These are phyloP conservation scores for Volvox reticuliferus DNA, from an alignment of 139 green algal species.

Conservation along the genomic window DNA sequence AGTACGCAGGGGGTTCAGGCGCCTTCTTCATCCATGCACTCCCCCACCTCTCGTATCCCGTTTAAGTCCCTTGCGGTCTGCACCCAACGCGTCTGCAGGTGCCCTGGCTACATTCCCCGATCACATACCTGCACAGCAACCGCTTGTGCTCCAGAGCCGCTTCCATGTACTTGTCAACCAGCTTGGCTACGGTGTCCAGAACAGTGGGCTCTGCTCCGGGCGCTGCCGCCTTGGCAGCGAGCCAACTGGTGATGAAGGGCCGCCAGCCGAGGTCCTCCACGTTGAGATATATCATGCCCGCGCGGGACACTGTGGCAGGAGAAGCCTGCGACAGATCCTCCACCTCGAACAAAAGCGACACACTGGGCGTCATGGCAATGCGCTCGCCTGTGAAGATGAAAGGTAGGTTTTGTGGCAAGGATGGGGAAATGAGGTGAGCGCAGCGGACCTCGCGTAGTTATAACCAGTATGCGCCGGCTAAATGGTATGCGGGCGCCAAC, in stretches of 20 bases:
- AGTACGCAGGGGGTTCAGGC: too few species aligned
- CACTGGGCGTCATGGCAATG: conserved; percentile 80
- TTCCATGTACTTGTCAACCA: conserved; percentile 87
- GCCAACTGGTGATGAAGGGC: conserved; percentile 81
- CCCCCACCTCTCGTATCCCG: neutral
- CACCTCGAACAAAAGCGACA: conserved; percentile 90
- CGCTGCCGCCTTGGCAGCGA: conserved; percentile 60
- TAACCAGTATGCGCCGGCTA: too few species aligned
- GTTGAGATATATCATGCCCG: conserved; percentile 92
- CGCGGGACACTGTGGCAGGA: conserved; percentile 77
- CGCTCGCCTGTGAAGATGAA: conserved; percentile 69
- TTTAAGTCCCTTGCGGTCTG: neutral
- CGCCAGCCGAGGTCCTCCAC: conserved; percentile 86
- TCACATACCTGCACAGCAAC: conserved; percentile 62
- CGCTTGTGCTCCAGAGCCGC: conserved; percentile 77
- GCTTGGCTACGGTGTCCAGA: conserved; percentile 63
- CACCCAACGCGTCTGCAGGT: too few species aligned
- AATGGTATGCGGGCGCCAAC: too few species aligned
- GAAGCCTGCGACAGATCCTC: conserved; percentile 85
- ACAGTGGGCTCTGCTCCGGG: conserved; percentile 46
- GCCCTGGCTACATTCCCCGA: neutral
- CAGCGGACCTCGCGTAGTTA: neutral
- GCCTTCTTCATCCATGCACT: neutral
- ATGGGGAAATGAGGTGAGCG: neutral
- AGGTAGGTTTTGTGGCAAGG: neutral